Evolutionary conservation across 768 basidiomycete genomes (phyloP).

Genomic region (Saitozyma podzolica): DNA sequence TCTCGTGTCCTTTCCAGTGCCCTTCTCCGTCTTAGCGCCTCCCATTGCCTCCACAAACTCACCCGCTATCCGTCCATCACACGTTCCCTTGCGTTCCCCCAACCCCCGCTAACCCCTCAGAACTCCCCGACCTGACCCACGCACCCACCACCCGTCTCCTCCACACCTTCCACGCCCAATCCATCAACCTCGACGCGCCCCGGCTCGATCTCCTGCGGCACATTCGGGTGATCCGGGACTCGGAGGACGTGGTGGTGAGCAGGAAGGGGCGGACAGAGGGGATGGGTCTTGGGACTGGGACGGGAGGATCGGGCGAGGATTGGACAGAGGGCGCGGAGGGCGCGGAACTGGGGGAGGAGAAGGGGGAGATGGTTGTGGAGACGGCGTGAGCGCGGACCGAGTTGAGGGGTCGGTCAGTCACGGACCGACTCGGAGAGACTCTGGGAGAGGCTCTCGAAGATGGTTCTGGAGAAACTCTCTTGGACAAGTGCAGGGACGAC

Average conservation of each 20-base stretch:
- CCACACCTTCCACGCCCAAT: slow-evolving; percentile 39
- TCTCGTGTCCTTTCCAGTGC: too few species aligned
- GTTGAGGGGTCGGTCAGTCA: too few species aligned
- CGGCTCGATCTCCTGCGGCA: slow-evolving; percentile 42
- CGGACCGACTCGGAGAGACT: too few species aligned
- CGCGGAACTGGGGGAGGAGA: slow-evolving; percentile 1
- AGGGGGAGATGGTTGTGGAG: slow-evolving; percentile 13
- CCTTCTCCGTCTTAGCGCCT: too few species aligned
- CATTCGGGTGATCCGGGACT: slow-evolving; percentile 30
- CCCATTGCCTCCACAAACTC: too few species aligned
- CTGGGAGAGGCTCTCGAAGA: too few species aligned
- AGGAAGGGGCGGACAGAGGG: slow-evolving; percentile 15
- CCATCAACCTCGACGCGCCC: slow-evolving; percentile 29
- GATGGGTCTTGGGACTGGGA: slow-evolving; percentile 26
- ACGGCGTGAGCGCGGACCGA: neutral
- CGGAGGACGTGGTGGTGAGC: slow-evolving; percentile 25
- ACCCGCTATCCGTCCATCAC: neutral
- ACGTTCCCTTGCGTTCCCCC: neutral
- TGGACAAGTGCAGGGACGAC: too few species aligned
- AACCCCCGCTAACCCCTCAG: slow-evolving; percentile 22
- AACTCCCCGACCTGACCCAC: slow-evolving; percentile 52
- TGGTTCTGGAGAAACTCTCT: too few species aligned
- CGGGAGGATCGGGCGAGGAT: slow-evolving; percentile 26
- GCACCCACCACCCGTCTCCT: slow-evolving; percentile 41
- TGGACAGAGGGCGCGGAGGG: slow-evolving; percentile 19